Conservation (phyloP, 208 protist species). For the Trypanosoma cruzi region DNA sequence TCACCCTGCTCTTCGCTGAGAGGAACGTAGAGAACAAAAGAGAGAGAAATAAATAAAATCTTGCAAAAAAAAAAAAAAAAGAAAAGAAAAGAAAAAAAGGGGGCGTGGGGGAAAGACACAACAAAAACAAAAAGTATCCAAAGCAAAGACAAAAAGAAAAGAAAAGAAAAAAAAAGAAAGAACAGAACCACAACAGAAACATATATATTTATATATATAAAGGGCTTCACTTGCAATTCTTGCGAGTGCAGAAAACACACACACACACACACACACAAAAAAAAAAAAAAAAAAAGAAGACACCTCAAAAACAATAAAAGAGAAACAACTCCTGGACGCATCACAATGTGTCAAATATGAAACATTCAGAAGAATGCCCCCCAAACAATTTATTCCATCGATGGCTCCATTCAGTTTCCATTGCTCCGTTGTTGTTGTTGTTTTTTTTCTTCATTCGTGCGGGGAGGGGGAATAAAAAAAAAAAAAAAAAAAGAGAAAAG, state of each 20-base stretch:
- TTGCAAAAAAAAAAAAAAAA: too few species aligned
- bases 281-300: not conserved
- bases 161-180: not conserved
- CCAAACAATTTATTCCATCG: not conserved
- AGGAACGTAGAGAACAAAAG: too few species aligned
- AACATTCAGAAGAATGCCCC: too few species aligned
- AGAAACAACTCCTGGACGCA: not conserved
- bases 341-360: too few species aligned
- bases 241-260: not conserved
- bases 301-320: not conserved
- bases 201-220: slow-evolving; percentile 2
- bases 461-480: not conserved
- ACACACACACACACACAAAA: not conserved
- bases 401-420: not conserved
- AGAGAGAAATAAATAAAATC: too few species aligned
- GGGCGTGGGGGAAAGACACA: too few species aligned
- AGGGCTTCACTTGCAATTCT: not conserved
- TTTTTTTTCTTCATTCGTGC: too few species aligned
- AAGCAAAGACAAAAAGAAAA: slow-evolving; percentile 3
- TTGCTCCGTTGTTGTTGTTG: too few species aligned
- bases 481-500: not conserved
- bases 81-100: too few species aligned
- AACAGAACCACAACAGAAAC: not conserved
- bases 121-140: too few species aligned
- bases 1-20: too few species aligned